Evolutionary conservation across 2,329 filamentous ascomycete genomes (phyloP), one percentile per base, ranked within the genome.

Genomic region (Verticillium tricorpus): DNA sequence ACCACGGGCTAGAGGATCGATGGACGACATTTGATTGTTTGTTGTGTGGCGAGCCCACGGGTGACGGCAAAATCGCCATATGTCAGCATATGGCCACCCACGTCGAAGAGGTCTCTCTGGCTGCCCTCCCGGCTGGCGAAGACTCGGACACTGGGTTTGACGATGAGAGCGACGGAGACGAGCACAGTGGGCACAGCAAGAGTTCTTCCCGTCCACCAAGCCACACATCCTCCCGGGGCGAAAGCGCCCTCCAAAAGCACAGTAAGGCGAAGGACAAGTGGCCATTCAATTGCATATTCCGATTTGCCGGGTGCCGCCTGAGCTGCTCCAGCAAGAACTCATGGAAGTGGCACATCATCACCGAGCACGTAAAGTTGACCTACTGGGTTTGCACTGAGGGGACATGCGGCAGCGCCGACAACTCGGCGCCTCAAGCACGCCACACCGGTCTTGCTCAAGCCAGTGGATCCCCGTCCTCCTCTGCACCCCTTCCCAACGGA

Each of bases 311-410:
- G 37, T 98, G 94, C 76, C 66, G 64, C 1, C 85, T 87, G 2
- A 87, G 82, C 0, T 97, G 97, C 70, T 82, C 84, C 3, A 88
- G 84, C 67, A 97, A 96, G 77, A 97, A 97, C 72, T 93, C 97
- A 73, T 97, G 94, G 94, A 97, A 97, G 74, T 87, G 94, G 0
- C 94, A 98, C 72, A 86, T 94, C 69, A 78, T 81, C 34, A 90
- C 89, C 0, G 90, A 96, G 71, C 94, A 98, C 71, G 80, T 97
- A 22, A 85, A 88, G 60, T 80, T 91, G 3, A 78, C 84, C 54
- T 90, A 88, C 75, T 97, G 89, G 85, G 81, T 89, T 61, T 98
- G 93, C 77, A 83, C 88, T 66, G 79, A 89, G 35, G 89, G 85
- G 64, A 70, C 74, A 8, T 89, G 86, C 71, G 74, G 72, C 17